Base-by-base conservation (phyloP, 768 basidiomycete species). In the Leccinum imitatum region DNA sequence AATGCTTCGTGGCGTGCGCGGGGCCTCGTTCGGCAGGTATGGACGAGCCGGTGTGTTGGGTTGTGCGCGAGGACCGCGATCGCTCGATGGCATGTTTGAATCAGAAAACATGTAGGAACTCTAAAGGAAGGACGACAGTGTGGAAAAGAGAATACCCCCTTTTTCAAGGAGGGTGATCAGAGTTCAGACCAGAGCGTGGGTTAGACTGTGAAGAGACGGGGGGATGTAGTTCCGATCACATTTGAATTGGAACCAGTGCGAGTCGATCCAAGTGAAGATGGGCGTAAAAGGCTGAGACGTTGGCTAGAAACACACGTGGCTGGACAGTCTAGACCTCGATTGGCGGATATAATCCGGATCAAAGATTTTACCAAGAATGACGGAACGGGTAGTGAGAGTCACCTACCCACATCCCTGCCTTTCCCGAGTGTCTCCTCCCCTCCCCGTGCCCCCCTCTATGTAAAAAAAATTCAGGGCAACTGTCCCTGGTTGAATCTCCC, bases 211-310 rank as follows among this genome's bases (percentile, higher is more conserved):
- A 23, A 50, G 50, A 48, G 54, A 56, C 50, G 55, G 30, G 30
- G 30, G 8, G 27, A 30, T 0, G 30, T 23, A 44, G 41, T 17
- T 56, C 51, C 33, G 53, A 57, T 56, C 53, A 44, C 58, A 69
- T 71, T 71, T 69, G 56, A 69, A 67, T 69, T 57, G 54, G 50
- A n/a, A 61, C 68, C 27, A 27, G 27, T 48, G 47, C 14, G 10
- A 23, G 37, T 9, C 50, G 56, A 58, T 66, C 30, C 30, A 30
- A 31, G 30, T 10, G 31, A 31, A 31, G 31, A 31, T 31, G 31
- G 31, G 31, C 31, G 31, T 31, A 31, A 30, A 31, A 30, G 30
- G 30, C 30, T 30, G 30, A 30, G 30, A 30, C 30, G 30, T 30
- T 30, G 30, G 30, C 30, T 30, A 30, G 30, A 30, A 0, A 30